Conservation (phyloP, 2,329 filamentous ascomycete species). For the Penicillium sp. region DNA sequence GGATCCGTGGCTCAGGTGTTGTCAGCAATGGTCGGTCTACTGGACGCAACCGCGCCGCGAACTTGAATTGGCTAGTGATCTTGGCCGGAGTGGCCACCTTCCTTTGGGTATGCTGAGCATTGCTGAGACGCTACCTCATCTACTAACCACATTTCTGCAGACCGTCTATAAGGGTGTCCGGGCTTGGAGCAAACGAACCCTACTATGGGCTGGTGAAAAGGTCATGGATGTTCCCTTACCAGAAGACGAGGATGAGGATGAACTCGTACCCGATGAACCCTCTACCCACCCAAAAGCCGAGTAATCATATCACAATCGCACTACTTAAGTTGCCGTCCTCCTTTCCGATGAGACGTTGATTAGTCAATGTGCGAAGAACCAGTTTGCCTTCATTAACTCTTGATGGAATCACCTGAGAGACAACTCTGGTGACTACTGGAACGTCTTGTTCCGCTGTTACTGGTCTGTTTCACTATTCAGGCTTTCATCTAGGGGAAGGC, state of each 20-base stretch:
- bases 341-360: conserved; percentile 82
- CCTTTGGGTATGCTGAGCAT: conserved; percentile 61
- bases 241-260: conserved; percentile 56
- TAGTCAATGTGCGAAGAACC: conserved; percentile 93
- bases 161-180: conserved; percentile 80
- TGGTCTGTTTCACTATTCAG: conserved; percentile 26
- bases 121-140: not conserved
- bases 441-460: conserved; percentile 35
- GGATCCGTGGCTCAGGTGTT: conserved; percentile 59
- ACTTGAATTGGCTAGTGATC: conserved; percentile 77
- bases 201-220: conserved; percentile 74
- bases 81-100: conserved; percentile 79
- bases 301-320: conserved; percentile 54
- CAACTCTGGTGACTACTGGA: conserved; percentile 17
- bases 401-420: conserved; percentile 26
- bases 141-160: conserved; percentile 40
- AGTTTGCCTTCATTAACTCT: conserved; percentile 41
- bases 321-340: conserved; percentile 94
- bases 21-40: conserved; percentile 48
- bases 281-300: conserved; percentile 27
- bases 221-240: conserved; percentile 70
- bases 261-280: not conserved
- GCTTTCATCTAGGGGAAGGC: conserved; percentile 29
- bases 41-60: conserved; percentile 74
- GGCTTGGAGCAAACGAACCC: conserved; percentile 67